Conservation (phyloP, 345 rosid species). For the Boechera retrofracta region DNA sequence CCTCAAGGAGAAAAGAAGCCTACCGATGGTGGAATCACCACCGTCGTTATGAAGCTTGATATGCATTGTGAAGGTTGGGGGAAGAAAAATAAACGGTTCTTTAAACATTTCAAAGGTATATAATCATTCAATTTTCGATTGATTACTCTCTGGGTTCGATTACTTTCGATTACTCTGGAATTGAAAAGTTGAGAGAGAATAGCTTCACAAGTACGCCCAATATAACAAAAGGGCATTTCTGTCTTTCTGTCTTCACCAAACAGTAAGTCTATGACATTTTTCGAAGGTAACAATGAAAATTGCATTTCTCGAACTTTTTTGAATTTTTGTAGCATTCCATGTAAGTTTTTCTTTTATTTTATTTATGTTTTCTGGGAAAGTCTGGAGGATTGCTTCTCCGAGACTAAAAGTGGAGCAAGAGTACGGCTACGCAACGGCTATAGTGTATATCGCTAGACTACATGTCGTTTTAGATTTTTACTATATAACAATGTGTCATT, state of each 20-base stretch:
- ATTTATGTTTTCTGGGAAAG: constrained; percentile 19
- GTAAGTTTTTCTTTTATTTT: neutral
- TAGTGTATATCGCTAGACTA: constrained; percentile 15
- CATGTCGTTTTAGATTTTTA: constrained; percentile 11
- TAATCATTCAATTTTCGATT: neutral
- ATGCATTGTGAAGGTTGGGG: constrained; percentile 96
- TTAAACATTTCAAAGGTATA: constrained; percentile 60
- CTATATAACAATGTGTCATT: neutral
- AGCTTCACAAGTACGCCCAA: too few species aligned
- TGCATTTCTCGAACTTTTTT: too few species aligned
- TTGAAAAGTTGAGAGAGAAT: too few species aligned
- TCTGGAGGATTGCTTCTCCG: constrained; percentile 11
- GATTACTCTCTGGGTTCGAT: neutral
- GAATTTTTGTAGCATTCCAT: too few species aligned
- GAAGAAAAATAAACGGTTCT: constrained; percentile 58
- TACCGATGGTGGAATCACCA: constrained; percentile 46
- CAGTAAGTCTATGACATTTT: too few species aligned
- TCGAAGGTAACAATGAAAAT: too few species aligned
- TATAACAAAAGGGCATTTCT: too few species aligned
- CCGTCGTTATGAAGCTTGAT: constrained; percentile 68
- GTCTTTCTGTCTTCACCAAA: too few species aligned
- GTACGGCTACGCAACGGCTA: constrained; percentile 24
- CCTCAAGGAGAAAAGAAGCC: constrained; percentile 60
- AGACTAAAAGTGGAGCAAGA: neutral
- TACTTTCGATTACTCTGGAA: neutral